Evolutionary conservation across 352 stramenopile species (phyloP).

Genomic region (Saprolegnia diclina): DNA sequence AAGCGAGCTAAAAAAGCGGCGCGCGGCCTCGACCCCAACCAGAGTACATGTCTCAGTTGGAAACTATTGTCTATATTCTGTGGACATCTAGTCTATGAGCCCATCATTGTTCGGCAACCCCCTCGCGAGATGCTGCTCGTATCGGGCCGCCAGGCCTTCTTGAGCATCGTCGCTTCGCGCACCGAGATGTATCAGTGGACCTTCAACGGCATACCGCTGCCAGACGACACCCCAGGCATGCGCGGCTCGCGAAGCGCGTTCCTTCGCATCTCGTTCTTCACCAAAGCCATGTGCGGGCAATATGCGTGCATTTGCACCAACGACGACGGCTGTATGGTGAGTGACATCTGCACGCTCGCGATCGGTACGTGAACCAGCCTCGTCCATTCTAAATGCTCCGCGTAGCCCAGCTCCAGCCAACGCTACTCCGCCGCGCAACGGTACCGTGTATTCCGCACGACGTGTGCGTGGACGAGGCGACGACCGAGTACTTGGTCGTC

Average conservation of each 20-base stretch:
- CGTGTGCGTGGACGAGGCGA: background rate
- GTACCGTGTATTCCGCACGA: background rate
- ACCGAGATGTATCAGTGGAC: constrained; percentile 11
- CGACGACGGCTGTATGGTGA: constrained; percentile 18
- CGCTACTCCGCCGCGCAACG: background rate
- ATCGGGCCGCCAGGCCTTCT: constrained; percentile 7
- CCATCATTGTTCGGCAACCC: constrained; percentile 14
- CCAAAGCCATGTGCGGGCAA: constrained; percentile 15
- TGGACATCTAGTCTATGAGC: constrained; percentile 6
- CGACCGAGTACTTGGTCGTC: background rate
- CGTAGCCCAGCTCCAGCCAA: constrained; percentile 12
- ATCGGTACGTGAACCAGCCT: background rate
- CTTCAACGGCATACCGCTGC: constrained; percentile 5
- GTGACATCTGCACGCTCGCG: background rate
- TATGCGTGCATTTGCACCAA: constrained; percentile 20
- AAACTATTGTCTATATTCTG: background rate
- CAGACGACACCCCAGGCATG: constrained; percentile 14
- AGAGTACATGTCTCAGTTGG: constrained; percentile 9
- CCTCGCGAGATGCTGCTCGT: background rate
- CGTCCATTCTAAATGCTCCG: background rate
- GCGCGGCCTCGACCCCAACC: constrained; percentile 22
- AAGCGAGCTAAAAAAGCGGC: constrained; percentile 21
- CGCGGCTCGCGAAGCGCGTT: background rate
- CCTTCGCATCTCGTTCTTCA: constrained; percentile 21
- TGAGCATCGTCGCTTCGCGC: constrained; percentile 15